A percentile compares a stretch with the other conserved stretches of the same genome.
Conservation (phyloP, 2,329 filamentous ascomycete species). For the Rachicladosporium sp. region DNA sequence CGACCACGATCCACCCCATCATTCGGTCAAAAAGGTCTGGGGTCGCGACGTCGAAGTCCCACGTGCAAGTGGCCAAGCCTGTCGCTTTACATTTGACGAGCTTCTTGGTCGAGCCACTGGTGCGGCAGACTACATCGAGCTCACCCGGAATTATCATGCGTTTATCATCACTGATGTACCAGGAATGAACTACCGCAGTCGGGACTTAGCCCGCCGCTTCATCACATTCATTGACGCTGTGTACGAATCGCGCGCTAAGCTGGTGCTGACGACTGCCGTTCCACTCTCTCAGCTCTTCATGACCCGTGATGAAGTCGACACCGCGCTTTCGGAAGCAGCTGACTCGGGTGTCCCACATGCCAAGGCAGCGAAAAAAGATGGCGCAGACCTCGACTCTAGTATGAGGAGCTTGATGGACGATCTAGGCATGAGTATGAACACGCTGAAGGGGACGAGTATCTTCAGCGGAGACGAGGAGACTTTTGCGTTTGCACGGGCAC, state of each 20-base stretch:
- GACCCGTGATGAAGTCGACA: constrained; percentile 28
- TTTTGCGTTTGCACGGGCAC: constrained; percentile 84
- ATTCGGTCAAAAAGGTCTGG: constrained; percentile 77
- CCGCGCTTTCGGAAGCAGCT: constrained; percentile 30
- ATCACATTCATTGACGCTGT: constrained; percentile 97
- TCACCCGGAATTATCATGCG: constrained; percentile 78
- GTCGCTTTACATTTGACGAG: constrained; percentile 86
- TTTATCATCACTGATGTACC: constrained; percentile 89
- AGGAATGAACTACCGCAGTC: constrained; percentile 74
- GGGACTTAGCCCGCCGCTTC: constrained; percentile 81
- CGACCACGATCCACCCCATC: constrained; percentile 59
- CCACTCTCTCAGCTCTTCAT: constrained; percentile 72
- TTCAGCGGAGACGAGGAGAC: constrained; percentile 93
- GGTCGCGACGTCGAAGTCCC: constrained; percentile 82
- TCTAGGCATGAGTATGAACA: constrained; percentile 68
- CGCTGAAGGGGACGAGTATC: constrained; percentile 72
- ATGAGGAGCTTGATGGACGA: constrained; percentile 81
- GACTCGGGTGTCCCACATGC: constrained; percentile 12
- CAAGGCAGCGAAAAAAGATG: constrained; percentile 19
- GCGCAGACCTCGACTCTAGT: constrained; percentile 44
- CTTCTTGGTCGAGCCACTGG: constrained; percentile 79
- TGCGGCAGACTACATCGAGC: constrained; percentile 88
- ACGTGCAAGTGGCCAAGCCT: constrained; percentile 72
- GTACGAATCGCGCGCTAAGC: constrained; percentile 85
- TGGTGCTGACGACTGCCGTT: constrained; percentile 82